Evolutionary conservation across 305 asterid species (phyloP).

Genomic region (Fraxinus platypoda): DNA sequence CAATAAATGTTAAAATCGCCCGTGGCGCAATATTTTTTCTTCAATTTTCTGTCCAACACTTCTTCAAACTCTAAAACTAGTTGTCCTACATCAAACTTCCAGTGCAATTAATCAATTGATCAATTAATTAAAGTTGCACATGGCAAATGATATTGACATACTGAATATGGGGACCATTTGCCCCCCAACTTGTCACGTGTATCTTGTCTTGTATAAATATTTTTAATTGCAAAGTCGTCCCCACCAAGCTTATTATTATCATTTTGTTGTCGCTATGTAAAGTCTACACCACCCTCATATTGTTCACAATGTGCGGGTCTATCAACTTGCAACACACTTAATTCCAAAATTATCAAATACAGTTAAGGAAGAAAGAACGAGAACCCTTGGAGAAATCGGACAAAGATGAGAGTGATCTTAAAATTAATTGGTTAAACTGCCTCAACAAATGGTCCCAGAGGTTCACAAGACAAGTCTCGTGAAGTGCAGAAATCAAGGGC

Average conservation of each 20-base stretch:
- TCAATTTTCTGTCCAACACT: too few relatives aligned
- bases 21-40: too few relatives aligned
- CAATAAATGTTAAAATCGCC: too few relatives aligned
- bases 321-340: conserved; percentile 14
- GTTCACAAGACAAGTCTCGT: too few relatives aligned
- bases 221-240: conserved; percentile 12
- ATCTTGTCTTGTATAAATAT: conserved; percentile 14
- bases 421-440: too few relatives aligned
- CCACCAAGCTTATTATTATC: conserved; percentile 7
- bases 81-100: not conserved
- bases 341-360: not conserved
- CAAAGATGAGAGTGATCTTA: too few relatives aligned
- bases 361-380: not conserved
- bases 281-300: not conserved
- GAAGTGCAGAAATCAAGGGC: too few relatives aligned
- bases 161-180: conserved; percentile 23
- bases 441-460: too few relatives aligned
- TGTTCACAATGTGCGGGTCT: not conserved
- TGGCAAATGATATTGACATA: not conserved
- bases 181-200: conserved; percentile 36
- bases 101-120: not conserved
- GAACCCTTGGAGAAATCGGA: not conserved
- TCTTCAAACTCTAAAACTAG: too few relatives aligned
- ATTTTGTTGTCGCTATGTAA: not conserved
- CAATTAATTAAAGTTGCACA: not conserved